Evolutionary conservation across 306 rosid genomes (phyloP), one percentile per base, ranked within the genome.

Genomic region (Lathyrus sativus): DNA sequence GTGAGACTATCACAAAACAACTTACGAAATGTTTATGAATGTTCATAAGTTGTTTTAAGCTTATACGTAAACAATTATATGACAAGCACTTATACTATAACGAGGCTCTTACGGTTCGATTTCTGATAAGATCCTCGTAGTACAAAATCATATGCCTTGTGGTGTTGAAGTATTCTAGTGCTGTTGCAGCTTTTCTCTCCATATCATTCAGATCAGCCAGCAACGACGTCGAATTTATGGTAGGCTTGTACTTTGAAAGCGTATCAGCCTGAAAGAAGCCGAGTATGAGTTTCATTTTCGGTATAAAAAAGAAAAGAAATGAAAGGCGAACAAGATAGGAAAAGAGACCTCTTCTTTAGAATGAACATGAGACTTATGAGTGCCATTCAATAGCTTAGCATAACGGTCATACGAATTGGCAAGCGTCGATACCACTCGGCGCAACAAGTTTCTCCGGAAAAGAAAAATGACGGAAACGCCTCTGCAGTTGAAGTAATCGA

Each of bases 291-390:
- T 74, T 54, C 62, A 41, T 38, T 62, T 59, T 37, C 56, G 49
- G 45, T n/a, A 49, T 33, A 55, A 17, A 53, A 28, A 49, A 29
- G 62, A 43, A 31, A 31, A 19, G 60, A 39, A 39, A 31, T 41
- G 6, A 42, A 39, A 31, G 38, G 59, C 45, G 56, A 66, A 69
- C 18, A 59, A 55, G 50, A 65, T 53, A 72, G 62, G 75, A 46
- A 68, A 29, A 76, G 55, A 70, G 4, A 87, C 95, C 95, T 92
- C 98, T 84, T 87, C 82, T 39, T 62, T 66, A 6, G 96, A 81
- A 86, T 89, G 98, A 33, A 92, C 98, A 72, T 89, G 98, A 38
- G 98, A 77, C 74, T 92, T 92, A 51, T 92, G 98, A 80, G 96
- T 85, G 76, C 98, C 98, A 41, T 88, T 89, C 83, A 92, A 85